phyloP scores from a whole-genome alignment of 1,284 basidiomycete genomes.

The Microbotryum violaceum region DNA sequence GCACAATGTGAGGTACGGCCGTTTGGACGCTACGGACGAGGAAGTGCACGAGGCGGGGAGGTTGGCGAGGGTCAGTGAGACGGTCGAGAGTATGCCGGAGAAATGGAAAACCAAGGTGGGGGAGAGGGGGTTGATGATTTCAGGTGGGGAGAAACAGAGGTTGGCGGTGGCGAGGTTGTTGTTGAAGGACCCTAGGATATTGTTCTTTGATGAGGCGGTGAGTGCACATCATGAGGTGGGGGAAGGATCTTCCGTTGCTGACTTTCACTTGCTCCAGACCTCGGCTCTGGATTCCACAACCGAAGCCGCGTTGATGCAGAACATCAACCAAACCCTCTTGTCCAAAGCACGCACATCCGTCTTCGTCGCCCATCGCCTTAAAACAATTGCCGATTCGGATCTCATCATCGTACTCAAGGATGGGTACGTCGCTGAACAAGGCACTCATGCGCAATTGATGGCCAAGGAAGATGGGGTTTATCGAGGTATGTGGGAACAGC shows the following conservation, averaged over 20 bases:
- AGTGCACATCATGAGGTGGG: conserved; percentile 38
- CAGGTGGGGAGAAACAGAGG: conserved; percentile 94
- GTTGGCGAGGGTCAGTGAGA: conserved; percentile 79
- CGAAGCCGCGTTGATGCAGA: conserved; percentile 88
- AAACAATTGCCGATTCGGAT: conserved; percentile 88
- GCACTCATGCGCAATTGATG: conserved; percentile 80
- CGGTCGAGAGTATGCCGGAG: conserved; percentile 71
- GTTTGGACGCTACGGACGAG: conserved; percentile 77
- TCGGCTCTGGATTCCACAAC: conserved; percentile 91
- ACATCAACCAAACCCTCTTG: conserved; percentile 73
- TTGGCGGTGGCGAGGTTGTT: conserved; percentile 86
- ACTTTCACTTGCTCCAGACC: conserved; percentile 50
- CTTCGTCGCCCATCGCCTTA: conserved; percentile 81
- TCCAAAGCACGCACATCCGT: conserved; percentile 79
- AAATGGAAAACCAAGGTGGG: conserved; percentile 87
- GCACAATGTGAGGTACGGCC: conserved; percentile 90
- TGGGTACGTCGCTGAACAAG: conserved; percentile 77
- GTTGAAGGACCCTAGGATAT: conserved; percentile 85
- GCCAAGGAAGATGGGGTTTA: conserved; percentile 62
- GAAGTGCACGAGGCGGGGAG: conserved; percentile 75
- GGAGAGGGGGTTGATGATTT: conserved; percentile 94
- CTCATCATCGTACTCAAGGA: conserved; percentile 82
- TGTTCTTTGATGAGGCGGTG: conserved; percentile 97
- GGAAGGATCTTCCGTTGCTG: conserved; percentile 1
- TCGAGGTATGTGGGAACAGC: conserved; percentile 76